Evolutionary conservation across 768 basidiomycete genomes (phyloP).

Genomic region (Leccinum rimulosum): DNA sequence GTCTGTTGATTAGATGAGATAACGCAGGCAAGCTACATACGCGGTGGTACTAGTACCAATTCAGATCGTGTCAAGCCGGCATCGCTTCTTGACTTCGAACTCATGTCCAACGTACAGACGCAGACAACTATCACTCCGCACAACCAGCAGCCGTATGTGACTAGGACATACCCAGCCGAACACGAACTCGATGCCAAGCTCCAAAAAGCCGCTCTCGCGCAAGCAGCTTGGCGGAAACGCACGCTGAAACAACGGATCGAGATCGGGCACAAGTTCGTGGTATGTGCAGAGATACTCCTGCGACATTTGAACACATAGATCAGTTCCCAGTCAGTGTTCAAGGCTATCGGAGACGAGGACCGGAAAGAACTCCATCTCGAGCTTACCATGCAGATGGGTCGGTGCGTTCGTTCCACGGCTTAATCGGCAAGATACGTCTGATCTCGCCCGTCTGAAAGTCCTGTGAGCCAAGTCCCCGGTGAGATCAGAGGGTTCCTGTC

Average conservation of each 20-base stretch:
- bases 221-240: conserved; percentile 67
- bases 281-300: conserved; percentile 33
- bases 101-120: conserved; percentile 11
- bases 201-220: conserved; percentile 56
- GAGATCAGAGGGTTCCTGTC: conserved; percentile 82
- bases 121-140: conserved; percentile 89
- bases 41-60: too few species aligned
- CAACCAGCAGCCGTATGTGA: conserved; percentile 57
- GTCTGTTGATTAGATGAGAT: not conserved
- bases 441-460: conserved; percentile 45
- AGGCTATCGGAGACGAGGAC: conserved; percentile 45
- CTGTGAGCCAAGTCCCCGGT: conserved; percentile 71
- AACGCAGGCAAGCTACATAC: not conserved
- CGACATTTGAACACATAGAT: not conserved
- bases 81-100: too few species aligned
- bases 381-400: conserved; percentile 87
- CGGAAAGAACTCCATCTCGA: conserved; percentile 54
- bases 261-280: conserved; percentile 71
- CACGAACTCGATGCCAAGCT: conserved; percentile 63
- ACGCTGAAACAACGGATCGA: conserved; percentile 62
- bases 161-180: conserved; percentile 59
- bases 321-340: conserved; percentile 46
- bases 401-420: conserved; percentile 46
- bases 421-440: not conserved
- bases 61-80: too few species aligned